phyloP scores from a whole-genome alignment of 2,329 filamentous ascomycete genomes.

The Calonectria naviculata region DNA sequence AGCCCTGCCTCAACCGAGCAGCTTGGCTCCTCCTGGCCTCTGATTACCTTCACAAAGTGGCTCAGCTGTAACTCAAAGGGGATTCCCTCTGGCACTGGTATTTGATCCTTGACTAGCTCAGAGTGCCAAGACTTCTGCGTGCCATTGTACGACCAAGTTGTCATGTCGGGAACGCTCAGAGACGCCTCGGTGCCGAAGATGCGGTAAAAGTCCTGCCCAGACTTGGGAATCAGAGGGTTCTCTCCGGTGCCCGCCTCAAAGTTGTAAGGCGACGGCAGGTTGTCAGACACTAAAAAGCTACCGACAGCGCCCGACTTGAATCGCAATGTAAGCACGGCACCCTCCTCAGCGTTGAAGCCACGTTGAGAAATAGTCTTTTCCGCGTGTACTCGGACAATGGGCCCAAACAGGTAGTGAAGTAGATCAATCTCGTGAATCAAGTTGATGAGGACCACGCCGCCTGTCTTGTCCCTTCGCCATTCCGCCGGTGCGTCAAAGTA shows the following conservation, averaged over 20 bases:
- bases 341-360: constrained; percentile 64
- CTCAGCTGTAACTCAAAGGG: constrained; percentile 65
- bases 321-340: constrained; percentile 62
- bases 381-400: constrained; percentile 62
- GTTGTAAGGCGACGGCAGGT: constrained; percentile 60
- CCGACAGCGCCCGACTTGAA: constrained; percentile 67
- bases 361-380: constrained; percentile 58
- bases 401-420: constrained; percentile 66
- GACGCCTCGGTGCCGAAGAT: constrained; percentile 64
- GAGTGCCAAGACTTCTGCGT: constrained; percentile 55
- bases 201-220: constrained; percentile 59
- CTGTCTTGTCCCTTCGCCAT: constrained; percentile 57
- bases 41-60: constrained; percentile 63
- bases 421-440: constrained; percentile 71
- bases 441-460: constrained; percentile 67
- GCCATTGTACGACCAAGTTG: constrained; percentile 56
- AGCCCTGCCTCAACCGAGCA: constrained; percentile 62
- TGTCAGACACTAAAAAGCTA: constrained; percentile 66
- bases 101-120: constrained; percentile 45
- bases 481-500: constrained; percentile 62
- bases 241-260: constrained; percentile 70
- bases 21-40: constrained; percentile 52
- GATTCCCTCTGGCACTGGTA: constrained; percentile 31
- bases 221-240: constrained; percentile 62
- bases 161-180: constrained; percentile 66